Percentiles rank a stretch among this genome's conserved stretches.
Conservation (phyloP, 2,329 filamentous ascomycete species). For the Pochonia chlamydosporia region DNA sequence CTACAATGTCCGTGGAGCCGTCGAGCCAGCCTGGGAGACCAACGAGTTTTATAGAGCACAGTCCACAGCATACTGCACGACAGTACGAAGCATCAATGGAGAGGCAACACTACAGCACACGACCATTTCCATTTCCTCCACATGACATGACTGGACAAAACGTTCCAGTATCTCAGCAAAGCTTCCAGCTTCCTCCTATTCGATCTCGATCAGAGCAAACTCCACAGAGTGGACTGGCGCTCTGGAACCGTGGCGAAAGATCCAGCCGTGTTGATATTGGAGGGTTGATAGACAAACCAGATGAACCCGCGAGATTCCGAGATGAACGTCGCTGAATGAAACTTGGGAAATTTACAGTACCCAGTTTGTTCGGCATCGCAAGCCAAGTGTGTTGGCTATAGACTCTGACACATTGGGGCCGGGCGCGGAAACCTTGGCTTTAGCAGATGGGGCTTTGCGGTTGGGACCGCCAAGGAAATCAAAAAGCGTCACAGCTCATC, state of each 20-base stretch:
- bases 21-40: neutral
- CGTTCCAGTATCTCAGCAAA: conserved; percentile 10
- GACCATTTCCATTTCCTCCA: neutral
- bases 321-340: neutral
- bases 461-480: too few relatives aligned
- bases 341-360: neutral
- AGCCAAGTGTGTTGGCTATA: too few relatives aligned
- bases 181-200: conserved; percentile 45
- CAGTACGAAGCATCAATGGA: neutral
- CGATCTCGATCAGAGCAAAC: conserved; percentile 29
- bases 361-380: too few relatives aligned
- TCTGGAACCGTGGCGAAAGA: conserved; percentile 43
- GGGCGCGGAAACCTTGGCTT: too few relatives aligned
- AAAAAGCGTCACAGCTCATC: too few relatives aligned
- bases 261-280: conserved; percentile 53
- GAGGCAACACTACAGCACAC: neutral
- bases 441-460: too few relatives aligned
- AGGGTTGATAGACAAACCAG: conserved; percentile 54
- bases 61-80: neutral
- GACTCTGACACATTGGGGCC: too few relatives aligned
- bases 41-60: neutral
- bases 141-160: neutral
- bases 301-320: conserved; percentile 25
- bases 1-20: neutral
- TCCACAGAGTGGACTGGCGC: conserved; percentile 12